phyloP scores from a whole-genome alignment of 2,329 filamentous ascomycete species.

The Mollisia scopiformis region DNA sequence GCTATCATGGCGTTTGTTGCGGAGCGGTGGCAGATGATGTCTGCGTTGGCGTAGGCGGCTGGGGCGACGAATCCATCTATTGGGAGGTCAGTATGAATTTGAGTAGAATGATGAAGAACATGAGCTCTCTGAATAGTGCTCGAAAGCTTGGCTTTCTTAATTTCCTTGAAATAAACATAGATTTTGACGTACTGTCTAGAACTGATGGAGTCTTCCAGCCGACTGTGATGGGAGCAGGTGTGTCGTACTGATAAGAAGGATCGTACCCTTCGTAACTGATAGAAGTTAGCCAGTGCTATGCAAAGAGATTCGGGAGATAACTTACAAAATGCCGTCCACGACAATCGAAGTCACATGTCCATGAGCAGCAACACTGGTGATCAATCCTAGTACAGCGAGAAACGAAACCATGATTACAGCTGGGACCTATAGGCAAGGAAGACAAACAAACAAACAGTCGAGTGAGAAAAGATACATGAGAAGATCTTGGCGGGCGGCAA shows the following conservation, averaged over 20 bases:
- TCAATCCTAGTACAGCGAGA: constrained; percentile 21
- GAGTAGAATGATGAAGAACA: too few relatives aligned
- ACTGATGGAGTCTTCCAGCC: constrained; percentile 56
- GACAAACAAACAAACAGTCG: too few relatives aligned
- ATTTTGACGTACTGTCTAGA: too few relatives aligned
- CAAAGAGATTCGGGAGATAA: neutral
- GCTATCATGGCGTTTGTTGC: constrained; percentile 53
- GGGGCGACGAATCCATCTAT: constrained; percentile 56
- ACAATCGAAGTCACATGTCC: constrained; percentile 33
- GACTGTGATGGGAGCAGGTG: constrained; percentile 45
- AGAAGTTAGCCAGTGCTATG: neutral
- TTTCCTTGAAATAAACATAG: too few relatives aligned
- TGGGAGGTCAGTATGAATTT: too few relatives aligned
- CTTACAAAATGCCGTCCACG: constrained; percentile 35
- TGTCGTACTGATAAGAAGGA: constrained; percentile 35
- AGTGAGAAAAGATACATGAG: neutral
- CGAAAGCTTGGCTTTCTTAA: too few relatives aligned
- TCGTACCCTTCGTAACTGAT: constrained; percentile 40
- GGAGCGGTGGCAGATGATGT: constrained; percentile 66
- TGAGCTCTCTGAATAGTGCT: too few relatives aligned
- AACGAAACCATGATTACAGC: constrained; percentile 22
- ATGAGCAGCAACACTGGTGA: constrained; percentile 30
- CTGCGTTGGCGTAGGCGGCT: constrained; percentile 46
- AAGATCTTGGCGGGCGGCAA: neutral
- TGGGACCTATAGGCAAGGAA: neutral